phyloP scores from a whole-genome alignment of 352 stramenopile species.

The Phytopythium oedochilum region DNA sequence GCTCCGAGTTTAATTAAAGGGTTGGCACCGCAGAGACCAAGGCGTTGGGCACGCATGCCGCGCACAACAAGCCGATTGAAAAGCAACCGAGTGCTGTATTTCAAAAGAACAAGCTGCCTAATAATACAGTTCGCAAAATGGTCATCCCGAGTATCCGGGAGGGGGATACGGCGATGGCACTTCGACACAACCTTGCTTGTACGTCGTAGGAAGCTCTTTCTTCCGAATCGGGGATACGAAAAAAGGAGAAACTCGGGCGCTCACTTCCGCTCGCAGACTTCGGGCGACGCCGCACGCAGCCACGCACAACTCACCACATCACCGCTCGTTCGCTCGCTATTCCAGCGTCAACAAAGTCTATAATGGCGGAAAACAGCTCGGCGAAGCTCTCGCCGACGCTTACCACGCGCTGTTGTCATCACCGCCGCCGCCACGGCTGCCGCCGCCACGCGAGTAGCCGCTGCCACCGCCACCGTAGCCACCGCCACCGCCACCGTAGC shows the following conservation, averaged over 20 bases:
- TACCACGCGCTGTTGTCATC: slow-evolving; percentile 90
- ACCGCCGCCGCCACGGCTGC: slow-evolving; percentile 39
- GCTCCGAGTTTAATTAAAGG: no score
- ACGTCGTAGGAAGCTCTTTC: slow-evolving; percentile 75
- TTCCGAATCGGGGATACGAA: slow-evolving; percentile 52
- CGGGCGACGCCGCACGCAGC: slow-evolving; percentile 23
- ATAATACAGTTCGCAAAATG: slow-evolving; percentile 77
- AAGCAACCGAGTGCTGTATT: slow-evolving; percentile 47
- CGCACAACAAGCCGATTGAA: neutral
- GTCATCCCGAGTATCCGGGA: slow-evolving; percentile 42
- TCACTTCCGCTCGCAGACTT: slow-evolving; percentile 21
- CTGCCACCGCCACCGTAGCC: slow-evolving; percentile 14
- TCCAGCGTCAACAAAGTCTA: slow-evolving; percentile 23
- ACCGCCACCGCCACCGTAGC: slow-evolving; percentile 23
- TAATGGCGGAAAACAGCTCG: slow-evolving; percentile 11
- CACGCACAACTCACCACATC: slow-evolving; percentile 22
- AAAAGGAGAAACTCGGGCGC: slow-evolving; percentile 28
- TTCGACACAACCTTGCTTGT: slow-evolving; percentile 56
- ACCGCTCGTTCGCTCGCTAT: slow-evolving; percentile 7
- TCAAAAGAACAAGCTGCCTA: slow-evolving; percentile 67
- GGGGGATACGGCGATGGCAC: slow-evolving; percentile 38
- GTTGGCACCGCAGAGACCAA: no score
- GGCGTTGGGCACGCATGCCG: no score
- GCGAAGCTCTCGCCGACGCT: slow-evolving; percentile 7
- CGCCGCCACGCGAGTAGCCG: slow-evolving; percentile 29